A percentile compares a stretch with the other conserved stretches of the same genome.
phyloP scores from a whole-genome alignment of 495 filamentous ascomycete genomes.

The Penicillium daleae region DNA sequence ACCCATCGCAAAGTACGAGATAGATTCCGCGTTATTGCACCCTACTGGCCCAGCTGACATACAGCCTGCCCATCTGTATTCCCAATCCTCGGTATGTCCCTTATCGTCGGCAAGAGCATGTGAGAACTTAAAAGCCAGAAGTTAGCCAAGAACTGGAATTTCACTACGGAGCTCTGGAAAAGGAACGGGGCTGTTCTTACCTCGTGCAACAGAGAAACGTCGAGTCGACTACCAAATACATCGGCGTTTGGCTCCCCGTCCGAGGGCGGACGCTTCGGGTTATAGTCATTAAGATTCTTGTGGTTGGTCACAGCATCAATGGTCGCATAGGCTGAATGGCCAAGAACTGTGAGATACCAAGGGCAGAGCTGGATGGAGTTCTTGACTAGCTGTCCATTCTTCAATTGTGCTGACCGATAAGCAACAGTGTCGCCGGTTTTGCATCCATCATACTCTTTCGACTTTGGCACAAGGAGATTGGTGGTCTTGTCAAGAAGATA shows the following conservation, averaged over 20 bases:
- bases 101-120: background rate
- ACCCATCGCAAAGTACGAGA: background rate
- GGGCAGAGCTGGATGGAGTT: background rate
- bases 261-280: background rate
- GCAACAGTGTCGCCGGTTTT: background rate
- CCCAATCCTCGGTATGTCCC: background rate
- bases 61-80: background rate
- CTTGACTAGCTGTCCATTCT: background rate
- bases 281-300: background rate
- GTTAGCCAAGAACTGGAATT: background rate
- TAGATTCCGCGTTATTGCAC: background rate
- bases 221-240: background rate
- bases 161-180: background rate
- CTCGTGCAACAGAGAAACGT: background rate
- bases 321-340: background rate
- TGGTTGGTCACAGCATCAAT: constrained; percentile 3
- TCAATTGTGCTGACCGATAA: background rate
- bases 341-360: background rate
- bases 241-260: background rate
- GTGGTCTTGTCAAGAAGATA: background rate
- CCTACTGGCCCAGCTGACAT: background rate
- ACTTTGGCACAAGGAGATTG: background rate
- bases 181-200: background rate
- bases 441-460: background rate
- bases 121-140: background rate